phyloP scores from a whole-genome alignment of 306 rosid genomes.

The Vigna trinervia region DNA sequence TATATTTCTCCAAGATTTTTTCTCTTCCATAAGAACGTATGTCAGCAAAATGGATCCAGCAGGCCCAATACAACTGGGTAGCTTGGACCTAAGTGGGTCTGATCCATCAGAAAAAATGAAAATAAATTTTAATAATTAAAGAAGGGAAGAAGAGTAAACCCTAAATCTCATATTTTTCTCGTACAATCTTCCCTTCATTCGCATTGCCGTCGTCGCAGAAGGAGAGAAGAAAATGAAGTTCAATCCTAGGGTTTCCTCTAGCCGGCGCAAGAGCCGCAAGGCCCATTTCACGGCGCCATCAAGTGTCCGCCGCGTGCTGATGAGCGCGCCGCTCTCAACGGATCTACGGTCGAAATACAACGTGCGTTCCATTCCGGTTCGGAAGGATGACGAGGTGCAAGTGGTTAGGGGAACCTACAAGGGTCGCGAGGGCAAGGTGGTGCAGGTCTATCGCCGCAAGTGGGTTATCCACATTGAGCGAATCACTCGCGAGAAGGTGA shows the following conservation, averaged over 20 bases:
- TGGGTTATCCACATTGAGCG: conserved; percentile 97
- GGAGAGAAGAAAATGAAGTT: conserved; percentile 65
- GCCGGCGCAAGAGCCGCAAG: conserved; percentile 95
- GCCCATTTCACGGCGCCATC: conserved; percentile 98
- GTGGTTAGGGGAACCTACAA: conserved; percentile 89
- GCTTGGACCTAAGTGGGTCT: not conserved
- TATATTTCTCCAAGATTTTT: no score
- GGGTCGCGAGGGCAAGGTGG: conserved; percentile 94
- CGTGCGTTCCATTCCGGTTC: conserved; percentile 87
- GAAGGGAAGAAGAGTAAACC: not conserved
- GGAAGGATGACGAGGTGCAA: conserved; percentile 95
- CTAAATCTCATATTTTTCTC: conserved; percentile 13
- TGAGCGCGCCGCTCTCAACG: conserved; percentile 88
- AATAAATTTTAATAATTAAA: not conserved
- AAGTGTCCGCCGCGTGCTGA: conserved; percentile 81
- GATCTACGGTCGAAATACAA: conserved; percentile 92
- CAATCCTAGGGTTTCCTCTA: conserved; percentile 86
- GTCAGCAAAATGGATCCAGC: not conserved
- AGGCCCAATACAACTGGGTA: conserved; percentile 26
- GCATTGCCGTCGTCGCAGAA: conserved; percentile 35
- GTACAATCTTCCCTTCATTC: not conserved
- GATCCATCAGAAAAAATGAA: not conserved
- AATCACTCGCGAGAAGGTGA: conserved; percentile 93
- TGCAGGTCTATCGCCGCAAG: conserved; percentile 92
- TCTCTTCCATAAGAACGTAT: no score